Conservation (phyloP, 2,329 filamentous ascomycete species). For the Pestalotiopsis sp. region DNA sequence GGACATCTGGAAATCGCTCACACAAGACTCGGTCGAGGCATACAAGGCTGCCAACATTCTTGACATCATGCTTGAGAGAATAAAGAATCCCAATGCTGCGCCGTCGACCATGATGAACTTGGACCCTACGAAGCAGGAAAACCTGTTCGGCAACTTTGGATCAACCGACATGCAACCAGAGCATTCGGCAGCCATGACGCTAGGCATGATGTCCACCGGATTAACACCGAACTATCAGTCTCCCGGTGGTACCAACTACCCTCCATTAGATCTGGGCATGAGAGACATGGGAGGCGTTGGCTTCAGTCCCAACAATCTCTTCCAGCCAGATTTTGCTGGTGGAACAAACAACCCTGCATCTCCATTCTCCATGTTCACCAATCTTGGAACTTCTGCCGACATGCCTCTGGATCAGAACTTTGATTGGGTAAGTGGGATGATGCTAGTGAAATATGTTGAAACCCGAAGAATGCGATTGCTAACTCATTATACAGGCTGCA, state of each 20-base stretch:
- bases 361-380: conserved; percentile 57
- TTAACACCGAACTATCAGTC: conserved; percentile 37
- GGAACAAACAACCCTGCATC: conserved; percentile 40
- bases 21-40: conserved; percentile 82
- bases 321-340: conserved; percentile 33
- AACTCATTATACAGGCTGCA: conserved; percentile 42
- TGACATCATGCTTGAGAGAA: conserved; percentile 82
- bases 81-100: conserved; percentile 53
- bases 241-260: conserved; percentile 39
- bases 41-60: conserved; percentile 83
- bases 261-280: conserved; percentile 47
- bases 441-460: background rate
- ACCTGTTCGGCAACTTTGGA: conserved; percentile 29
- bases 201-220: conserved; percentile 45
- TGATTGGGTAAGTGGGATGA: conserved; percentile 55
- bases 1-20: conserved; percentile 78
- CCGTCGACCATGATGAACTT: conserved; percentile 11
- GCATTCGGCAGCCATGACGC: conserved; percentile 42
- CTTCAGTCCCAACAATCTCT: conserved; percentile 41
- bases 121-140: conserved; percentile 22
- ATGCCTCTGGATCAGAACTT: conserved; percentile 55
- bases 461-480: conserved; percentile 25
- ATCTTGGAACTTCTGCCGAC: conserved; percentile 35
- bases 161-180: conserved; percentile 36
- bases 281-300: conserved; percentile 23